phyloP scores from a whole-genome alignment of 768 basidiomycete genomes.

The Chalciporus chontae region DNA sequence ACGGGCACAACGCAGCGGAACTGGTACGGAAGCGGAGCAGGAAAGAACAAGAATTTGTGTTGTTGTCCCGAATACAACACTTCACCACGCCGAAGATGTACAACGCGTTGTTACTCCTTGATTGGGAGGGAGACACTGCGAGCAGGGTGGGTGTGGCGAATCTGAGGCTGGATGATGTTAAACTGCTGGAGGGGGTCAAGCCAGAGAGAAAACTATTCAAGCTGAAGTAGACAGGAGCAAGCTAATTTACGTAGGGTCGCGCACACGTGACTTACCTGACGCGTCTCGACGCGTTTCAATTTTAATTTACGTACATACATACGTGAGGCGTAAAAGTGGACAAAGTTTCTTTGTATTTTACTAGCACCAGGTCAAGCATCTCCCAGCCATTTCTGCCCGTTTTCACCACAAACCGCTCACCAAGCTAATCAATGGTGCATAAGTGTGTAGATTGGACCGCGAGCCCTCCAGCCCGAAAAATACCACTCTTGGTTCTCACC shows the following conservation, averaged over 20 bases:
- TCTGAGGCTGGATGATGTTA: background rate
- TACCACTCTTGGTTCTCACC: constrained; percentile 18
- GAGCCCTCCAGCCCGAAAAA: constrained; percentile 17
- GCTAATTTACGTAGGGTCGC: no score
- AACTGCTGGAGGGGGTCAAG: background rate
- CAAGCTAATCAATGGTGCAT: constrained; percentile 16
- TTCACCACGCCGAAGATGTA: background rate
- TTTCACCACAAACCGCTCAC: background rate
- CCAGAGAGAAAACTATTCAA: constrained; percentile 1
- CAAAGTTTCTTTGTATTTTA: background rate
- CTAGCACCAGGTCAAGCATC: background rate
- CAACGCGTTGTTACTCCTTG: constrained; percentile 4
- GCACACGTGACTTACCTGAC: background rate
- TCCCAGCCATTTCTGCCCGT: background rate
- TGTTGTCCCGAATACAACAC: background rate
- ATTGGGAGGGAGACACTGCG: constrained; percentile 1
- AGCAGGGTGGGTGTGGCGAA: constrained; percentile 1
- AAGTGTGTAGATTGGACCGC: constrained; percentile 27
- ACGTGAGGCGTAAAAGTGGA: background rate
- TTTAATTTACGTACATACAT: no score
- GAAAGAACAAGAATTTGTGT: constrained; percentile 1
- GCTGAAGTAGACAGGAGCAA: no score
- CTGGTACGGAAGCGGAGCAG: background rate
- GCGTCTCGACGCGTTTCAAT: background rate
- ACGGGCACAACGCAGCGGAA: background rate